phyloP scores from a whole-genome alignment of 2,329 filamentous ascomycete genomes.

The Drechmeria coniospora region DNA sequence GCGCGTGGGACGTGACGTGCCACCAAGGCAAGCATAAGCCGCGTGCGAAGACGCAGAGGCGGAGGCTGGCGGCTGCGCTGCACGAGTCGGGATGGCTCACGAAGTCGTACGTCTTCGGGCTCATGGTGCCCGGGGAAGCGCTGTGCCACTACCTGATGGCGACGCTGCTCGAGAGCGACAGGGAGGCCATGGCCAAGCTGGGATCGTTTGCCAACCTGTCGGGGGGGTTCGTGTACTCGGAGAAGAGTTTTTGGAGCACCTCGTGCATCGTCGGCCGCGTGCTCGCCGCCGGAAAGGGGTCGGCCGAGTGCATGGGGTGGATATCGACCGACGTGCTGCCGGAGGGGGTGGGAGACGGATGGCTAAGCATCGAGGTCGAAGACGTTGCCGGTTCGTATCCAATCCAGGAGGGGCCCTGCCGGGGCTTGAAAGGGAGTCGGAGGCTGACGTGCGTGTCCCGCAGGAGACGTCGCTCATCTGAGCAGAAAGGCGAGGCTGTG shows the following conservation, averaged over 20 bases:
- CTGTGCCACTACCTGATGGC: constrained; percentile 50
- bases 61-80: constrained; percentile 40
- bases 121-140: constrained; percentile 49
- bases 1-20: constrained; percentile 20
- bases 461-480: constrained; percentile 33
- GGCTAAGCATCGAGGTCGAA: constrained; percentile 42
- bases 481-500: constrained; percentile 44
- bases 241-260: constrained; percentile 56
- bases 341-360: constrained; percentile 34
- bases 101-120: constrained; percentile 49
- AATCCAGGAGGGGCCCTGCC: neutral
- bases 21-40: constrained; percentile 14
- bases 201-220: constrained; percentile 47
- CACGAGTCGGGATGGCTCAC: constrained; percentile 50
- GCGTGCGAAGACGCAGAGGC: constrained; percentile 25
- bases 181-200: constrained; percentile 39
- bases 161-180: constrained; percentile 48
- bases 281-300: constrained; percentile 44
- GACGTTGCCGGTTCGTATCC: constrained; percentile 25
- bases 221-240: constrained; percentile 46
- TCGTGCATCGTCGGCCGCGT: constrained; percentile 50
- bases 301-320: constrained; percentile 54
- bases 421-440: too few species aligned
- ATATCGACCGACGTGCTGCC: constrained; percentile 46
- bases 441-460: too few species aligned